Conservation (phyloP, 495 filamentous ascomycete species). For the Trichocladium antarcticum region DNA sequence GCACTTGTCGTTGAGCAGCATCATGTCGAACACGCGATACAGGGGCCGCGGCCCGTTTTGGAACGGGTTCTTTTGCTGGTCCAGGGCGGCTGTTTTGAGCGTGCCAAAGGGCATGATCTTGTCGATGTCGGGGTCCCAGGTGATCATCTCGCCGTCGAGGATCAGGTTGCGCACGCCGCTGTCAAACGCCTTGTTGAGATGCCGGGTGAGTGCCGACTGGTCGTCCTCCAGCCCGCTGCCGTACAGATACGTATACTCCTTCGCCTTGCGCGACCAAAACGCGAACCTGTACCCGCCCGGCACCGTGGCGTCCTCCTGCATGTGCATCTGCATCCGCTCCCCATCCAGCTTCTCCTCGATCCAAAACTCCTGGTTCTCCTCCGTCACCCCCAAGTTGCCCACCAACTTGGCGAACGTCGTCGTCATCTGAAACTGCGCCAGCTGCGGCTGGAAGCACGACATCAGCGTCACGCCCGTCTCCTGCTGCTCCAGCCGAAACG, state of each 20-base stretch:
- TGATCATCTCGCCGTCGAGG: constrained; percentile 96
- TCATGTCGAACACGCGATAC: constrained; percentile 76
- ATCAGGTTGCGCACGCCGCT: constrained; percentile 72
- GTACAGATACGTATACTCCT: constrained; percentile 94
- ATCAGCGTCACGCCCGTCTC: constrained; percentile 70
- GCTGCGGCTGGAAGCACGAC: constrained; percentile 94
- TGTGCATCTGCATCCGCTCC: constrained; percentile 94
- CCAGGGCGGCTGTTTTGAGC: constrained; percentile 81
- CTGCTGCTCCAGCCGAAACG: constrained; percentile 60
- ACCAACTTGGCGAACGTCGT: constrained; percentile 71
- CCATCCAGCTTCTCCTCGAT: constrained; percentile 97
- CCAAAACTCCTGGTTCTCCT: constrained; percentile 73
- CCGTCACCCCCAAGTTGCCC: constrained; percentile 53
- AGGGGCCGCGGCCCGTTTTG: constrained; percentile 63
- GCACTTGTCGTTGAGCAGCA: constrained; percentile 71
- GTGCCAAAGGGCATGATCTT: constrained; percentile 83
- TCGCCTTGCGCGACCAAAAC: constrained; percentile 95
- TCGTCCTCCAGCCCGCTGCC: constrained; percentile 66
- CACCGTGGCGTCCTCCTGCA: constrained; percentile 56
- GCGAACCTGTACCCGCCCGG: constrained; percentile 63
- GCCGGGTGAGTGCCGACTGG: constrained; percentile 65
- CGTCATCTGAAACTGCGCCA: constrained; percentile 90
- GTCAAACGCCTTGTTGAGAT: constrained; percentile 68
- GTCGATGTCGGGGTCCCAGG: constrained; percentile 86
- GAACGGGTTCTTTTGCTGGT: constrained; percentile 68